Percentiles rank a stretch among this genome's conserved stretches.
Evolutionary conservation across 2,329 filamentous ascomycete genomes (phyloP).

Genomic region (Xylariales sp.): DNA sequence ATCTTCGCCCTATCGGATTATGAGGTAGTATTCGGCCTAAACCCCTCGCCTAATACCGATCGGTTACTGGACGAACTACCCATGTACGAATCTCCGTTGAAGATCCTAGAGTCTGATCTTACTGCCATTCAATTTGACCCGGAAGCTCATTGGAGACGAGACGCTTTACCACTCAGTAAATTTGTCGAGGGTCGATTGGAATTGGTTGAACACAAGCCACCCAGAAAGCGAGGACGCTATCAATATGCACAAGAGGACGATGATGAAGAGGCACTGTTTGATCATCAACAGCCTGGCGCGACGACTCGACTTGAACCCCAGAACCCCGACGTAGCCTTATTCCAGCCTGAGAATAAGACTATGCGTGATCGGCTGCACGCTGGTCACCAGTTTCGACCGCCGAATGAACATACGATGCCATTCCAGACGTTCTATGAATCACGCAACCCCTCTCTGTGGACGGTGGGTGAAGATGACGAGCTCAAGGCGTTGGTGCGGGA

Average conservation of each 20-base stretch:
- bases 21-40: conserved; percentile 74
- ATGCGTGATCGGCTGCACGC: conserved; percentile 88
- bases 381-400: conserved; percentile 87
- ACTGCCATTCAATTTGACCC: conserved; percentile 56
- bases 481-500: conserved; percentile 80
- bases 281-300: conserved; percentile 21
- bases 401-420: conserved; percentile 88
- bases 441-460: conserved; percentile 86
- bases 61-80: conserved; percentile 77
- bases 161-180: conserved; percentile 80
- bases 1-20: conserved; percentile 80
- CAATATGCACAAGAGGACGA: conserved; percentile 70
- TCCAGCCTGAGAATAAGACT: conserved; percentile 81
- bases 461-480: conserved; percentile 83
- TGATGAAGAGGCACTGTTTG: conserved; percentile 40
- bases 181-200: conserved; percentile 78
- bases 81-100: conserved; percentile 64
- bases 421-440: conserved; percentile 86
- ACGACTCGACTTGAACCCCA: conserved; percentile 55
- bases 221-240: conserved; percentile 76
- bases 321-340: conserved; percentile 76
- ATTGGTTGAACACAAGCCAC: conserved; percentile 60
- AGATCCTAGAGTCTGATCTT: conserved; percentile 53
- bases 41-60: conserved; percentile 69
- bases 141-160: conserved; percentile 68